phyloP scores from a whole-genome alignment of 140 eudicot species.

The Ambrosia hybrid region DNA sequence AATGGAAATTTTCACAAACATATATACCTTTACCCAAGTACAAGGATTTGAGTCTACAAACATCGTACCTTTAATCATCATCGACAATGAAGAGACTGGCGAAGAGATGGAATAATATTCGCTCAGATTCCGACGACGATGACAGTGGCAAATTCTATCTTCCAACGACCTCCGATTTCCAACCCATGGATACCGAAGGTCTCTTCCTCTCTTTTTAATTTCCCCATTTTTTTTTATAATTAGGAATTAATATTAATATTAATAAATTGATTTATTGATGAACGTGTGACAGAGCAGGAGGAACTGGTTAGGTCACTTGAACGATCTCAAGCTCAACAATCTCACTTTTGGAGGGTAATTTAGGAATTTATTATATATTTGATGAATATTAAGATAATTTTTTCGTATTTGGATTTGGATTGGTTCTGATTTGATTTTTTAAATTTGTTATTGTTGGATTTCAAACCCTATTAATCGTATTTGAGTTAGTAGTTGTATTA shows the following conservation, averaged over 20 bases:
- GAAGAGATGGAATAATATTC: constrained; percentile 48
- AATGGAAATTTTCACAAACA: no score
- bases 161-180: constrained; percentile 79
- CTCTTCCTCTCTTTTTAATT: constrained; percentile 9
- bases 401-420: no score
- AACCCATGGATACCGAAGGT: constrained; percentile 85
- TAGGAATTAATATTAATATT: no score
- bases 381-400: no score
- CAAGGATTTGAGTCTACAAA: no score
- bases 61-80: not conserved
- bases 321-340: constrained; percentile 50
- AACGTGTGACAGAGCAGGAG: constrained; percentile 70
- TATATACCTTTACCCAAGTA: no score
- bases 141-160: constrained; percentile 37
- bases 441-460: no score
- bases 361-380: no score
- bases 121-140: constrained; percentile 23
- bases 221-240: not conserved
- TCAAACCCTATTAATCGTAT: no score
- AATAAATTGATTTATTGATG: constrained; percentile 12
- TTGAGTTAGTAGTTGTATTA: no score
- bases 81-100: constrained; percentile 59
- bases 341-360: no score
- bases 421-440: constrained; percentile 44
- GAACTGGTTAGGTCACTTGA: constrained; percentile 81